Conservation (phyloP, 108 stramenopile genomes). For the Epithemia pelagica region DNA sequence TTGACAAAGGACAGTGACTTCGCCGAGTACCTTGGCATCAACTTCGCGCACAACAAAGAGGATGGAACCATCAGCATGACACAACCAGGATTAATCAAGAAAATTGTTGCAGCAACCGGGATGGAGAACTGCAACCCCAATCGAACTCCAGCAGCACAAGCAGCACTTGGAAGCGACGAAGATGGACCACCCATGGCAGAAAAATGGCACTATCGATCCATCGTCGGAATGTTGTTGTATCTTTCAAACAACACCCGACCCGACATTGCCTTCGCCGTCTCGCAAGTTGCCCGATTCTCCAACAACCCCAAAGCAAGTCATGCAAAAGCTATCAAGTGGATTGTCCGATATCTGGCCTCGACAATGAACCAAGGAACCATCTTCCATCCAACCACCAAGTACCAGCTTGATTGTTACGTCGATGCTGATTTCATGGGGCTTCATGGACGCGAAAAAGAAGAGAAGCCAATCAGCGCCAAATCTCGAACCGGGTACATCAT, state of each 20-base stretch:
- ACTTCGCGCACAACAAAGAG: neutral
- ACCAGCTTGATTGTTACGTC: too few species aligned
- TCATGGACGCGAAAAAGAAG: too few species aligned
- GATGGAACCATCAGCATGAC: neutral
- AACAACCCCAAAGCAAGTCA: too few species aligned
- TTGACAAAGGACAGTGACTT: too few species aligned
- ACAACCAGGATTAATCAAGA: constrained; percentile 12
- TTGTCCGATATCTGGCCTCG: constrained; percentile 34
- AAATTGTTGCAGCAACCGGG: neutral
- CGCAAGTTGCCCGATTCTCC: constrained; percentile 16
- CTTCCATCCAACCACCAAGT: too few species aligned
- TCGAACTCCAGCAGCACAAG: neutral
- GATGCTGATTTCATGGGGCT: too few species aligned
- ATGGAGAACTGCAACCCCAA: constrained; percentile 2
- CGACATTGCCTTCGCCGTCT: constrained; percentile 31
- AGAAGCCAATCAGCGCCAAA: too few species aligned
- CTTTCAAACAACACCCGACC: constrained; percentile 17
- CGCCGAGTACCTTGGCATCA: constrained; percentile 27
- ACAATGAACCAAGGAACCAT: too few species aligned
- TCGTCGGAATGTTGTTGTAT: neutral
- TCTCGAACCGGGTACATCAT: constrained; percentile 47
- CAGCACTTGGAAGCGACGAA: too few species aligned
- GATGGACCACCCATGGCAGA: neutral
- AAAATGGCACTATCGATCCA: constrained; percentile 5
- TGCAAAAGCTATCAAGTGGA: too few species aligned